phyloP scores from a whole-genome alignment of 352 stramenopile genomes.

The Pythium aristosporum region DNA sequence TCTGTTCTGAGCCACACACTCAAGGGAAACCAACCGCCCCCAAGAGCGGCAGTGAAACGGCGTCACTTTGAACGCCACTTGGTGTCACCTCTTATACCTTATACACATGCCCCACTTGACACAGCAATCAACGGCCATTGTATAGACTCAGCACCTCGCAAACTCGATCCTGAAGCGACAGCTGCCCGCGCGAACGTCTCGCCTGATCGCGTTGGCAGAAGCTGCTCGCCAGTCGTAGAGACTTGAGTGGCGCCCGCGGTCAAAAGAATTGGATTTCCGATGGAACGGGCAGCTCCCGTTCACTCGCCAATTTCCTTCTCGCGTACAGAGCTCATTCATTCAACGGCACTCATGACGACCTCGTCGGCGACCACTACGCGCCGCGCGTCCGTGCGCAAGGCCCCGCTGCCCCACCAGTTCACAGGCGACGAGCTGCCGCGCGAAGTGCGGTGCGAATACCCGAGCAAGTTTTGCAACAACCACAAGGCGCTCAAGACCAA shows the following conservation, averaged over 20 bases:
- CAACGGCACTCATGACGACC: neutral
- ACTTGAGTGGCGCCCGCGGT: neutral
- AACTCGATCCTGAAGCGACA: conserved; percentile 2
- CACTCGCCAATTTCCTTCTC: neutral
- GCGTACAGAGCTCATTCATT: neutral
- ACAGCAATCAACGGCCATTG: neutral
- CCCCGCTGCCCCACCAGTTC: neutral
- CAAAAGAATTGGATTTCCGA: neutral
- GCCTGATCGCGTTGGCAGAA: neutral
- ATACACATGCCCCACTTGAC: neutral
- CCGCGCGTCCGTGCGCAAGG: conserved; percentile 5
- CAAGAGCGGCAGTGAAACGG: neutral
- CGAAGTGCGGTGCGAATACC: conserved; percentile 27
- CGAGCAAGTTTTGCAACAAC: conserved; percentile 30
- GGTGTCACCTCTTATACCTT: neutral
- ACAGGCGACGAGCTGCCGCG: neutral
- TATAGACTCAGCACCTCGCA: conserved; percentile 3
- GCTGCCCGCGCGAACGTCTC: neutral
- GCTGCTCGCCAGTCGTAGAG: neutral
- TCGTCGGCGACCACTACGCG: neutral
- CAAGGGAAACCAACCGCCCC: neutral
- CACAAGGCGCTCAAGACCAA: conserved; percentile 23
- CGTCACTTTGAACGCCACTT: neutral
- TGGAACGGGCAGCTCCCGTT: neutral
- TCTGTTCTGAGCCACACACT: conserved; percentile 16